Evolutionary conservation across 2,329 filamentous ascomycete genomes (phyloP).

Genomic region (Verticillium alfalfae): DNA sequence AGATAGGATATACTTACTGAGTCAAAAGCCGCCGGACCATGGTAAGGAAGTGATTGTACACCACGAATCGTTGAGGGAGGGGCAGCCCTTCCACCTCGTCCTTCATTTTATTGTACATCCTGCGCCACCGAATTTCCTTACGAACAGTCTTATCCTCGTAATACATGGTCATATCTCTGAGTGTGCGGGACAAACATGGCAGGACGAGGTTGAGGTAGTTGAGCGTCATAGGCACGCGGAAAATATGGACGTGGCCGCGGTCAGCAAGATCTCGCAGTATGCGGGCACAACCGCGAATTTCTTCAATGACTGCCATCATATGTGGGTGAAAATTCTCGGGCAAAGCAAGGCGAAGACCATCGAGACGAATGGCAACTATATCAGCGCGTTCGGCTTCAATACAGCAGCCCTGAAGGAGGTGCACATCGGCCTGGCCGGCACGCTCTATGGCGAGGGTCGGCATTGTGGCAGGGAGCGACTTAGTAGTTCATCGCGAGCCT

Average conservation of each 20-base stretch:
- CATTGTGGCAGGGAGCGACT: neutral
- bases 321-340: conserved; percentile 37
- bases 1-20: conserved; percentile 30
- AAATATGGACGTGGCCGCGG: conserved; percentile 43
- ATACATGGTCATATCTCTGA: conserved; percentile 46
- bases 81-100: conserved; percentile 45
- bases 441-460: conserved; percentile 11
- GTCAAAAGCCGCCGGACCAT: conserved; percentile 44
- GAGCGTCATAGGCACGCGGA: conserved; percentile 43
- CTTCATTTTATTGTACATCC: conserved; percentile 52
- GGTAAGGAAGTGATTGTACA: conserved; percentile 50
- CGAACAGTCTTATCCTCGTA: conserved; percentile 44
- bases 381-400: conserved; percentile 49
- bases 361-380: conserved; percentile 37
- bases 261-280: conserved; percentile 51
- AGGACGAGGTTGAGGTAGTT: conserved; percentile 52
- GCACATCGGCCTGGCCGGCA: conserved; percentile 18
- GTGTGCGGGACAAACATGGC: conserved; percentile 46
- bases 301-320: conserved; percentile 40
- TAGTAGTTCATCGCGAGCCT: neutral
- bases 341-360: conserved; percentile 41
- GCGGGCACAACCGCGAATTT: conserved; percentile 36
- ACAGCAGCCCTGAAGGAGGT: conserved; percentile 47
- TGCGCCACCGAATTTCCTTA: conserved; percentile 48
- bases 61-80: conserved; percentile 46